Percentiles rank a stretch among this genome's conserved stretches.
Evolutionary conservation across 2,329 filamentous ascomycete genomes (phyloP).

Genomic region (Trichophyton verrucosum): DNA sequence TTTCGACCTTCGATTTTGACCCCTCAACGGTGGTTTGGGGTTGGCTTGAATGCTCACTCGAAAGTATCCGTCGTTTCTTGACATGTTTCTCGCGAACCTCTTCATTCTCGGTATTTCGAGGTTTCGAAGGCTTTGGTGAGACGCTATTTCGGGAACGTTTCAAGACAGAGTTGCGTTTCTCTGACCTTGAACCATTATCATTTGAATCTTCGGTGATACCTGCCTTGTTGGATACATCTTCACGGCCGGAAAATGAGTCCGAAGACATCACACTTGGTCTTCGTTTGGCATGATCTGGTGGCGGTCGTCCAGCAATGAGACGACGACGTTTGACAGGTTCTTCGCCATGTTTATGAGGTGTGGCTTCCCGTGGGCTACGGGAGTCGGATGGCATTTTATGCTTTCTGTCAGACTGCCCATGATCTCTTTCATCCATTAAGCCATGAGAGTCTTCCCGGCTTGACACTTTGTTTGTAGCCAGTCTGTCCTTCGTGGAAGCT

Average conservation of each 20-base stretch:
- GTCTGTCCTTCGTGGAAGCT: conserved; percentile 19
- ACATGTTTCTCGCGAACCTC: conserved; percentile 25
- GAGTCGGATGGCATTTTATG: conserved; percentile 17
- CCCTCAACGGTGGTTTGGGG: conserved; percentile 10
- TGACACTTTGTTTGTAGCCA: conserved; percentile 14
- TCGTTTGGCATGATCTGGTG: conserved; percentile 22
- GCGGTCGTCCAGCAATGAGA: conserved; percentile 31
- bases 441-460: conserved; percentile 22
- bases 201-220: conserved; percentile 19
- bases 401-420: conserved; percentile 11
- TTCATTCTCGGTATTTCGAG: conserved; percentile 20
- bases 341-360: conserved; percentile 19
- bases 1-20: conserved; percentile 16
- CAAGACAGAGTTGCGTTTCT: conserved; percentile 16
- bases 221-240: conserved; percentile 25
- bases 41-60: conserved; percentile 26
- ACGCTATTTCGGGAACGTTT: conserved; percentile 33
- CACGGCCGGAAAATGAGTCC: conserved; percentile 30
- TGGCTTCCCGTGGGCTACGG: conserved; percentile 24
- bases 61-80: conserved; percentile 32
- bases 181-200: conserved; percentile 16
- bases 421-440: conserved; percentile 9
- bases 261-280: conserved; percentile 29
- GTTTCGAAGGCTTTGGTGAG: conserved; percentile 30
- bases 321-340: conserved; percentile 29